Percentiles rank a stretch among this genome's conserved stretches.
Conservation (phyloP, 192 early-diverging fungal species). For the Funneliformis geosporum region DNA sequence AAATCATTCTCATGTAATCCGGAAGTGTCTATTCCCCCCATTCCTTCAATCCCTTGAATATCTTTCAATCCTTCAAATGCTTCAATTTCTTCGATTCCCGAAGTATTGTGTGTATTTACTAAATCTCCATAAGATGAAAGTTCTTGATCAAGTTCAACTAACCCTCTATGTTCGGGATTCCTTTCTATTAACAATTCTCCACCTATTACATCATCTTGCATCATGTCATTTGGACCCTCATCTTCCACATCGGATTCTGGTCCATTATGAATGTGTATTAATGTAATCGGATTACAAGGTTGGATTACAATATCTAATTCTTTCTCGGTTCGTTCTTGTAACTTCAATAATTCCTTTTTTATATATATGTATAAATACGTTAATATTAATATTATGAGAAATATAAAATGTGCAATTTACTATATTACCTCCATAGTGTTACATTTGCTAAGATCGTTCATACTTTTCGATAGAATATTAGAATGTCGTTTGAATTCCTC, state of each 20-base stretch:
- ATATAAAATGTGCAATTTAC: not conserved
- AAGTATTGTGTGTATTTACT: not conserved
- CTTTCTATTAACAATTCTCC: not conserved
- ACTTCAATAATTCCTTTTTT: not conserved
- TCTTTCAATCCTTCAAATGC: not conserved
- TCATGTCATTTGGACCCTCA: not conserved
- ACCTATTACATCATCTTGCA: not conserved
- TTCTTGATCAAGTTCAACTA: conserved; percentile 4
- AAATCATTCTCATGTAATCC: not conserved
- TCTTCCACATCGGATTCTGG: conserved; percentile 6
- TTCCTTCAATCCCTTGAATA: not conserved
- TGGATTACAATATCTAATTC: not conserved
- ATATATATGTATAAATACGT: not conserved
- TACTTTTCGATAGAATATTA: not conserved
- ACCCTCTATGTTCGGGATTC: not conserved
- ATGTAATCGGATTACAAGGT: not conserved
- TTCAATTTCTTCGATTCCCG: not conserved
- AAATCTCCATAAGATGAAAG: not conserved
- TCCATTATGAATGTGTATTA: not conserved
- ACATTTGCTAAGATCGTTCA: conserved; percentile 4
- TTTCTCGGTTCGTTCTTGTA: conserved; percentile 10
- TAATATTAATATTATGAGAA: not conserved
- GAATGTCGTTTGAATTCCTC: conserved; percentile 40
- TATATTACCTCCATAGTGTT: not conserved
- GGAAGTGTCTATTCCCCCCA: not conserved